phyloP scores from a whole-genome alignment of 139 green algal genomes.

The Volvox africanus region DNA sequence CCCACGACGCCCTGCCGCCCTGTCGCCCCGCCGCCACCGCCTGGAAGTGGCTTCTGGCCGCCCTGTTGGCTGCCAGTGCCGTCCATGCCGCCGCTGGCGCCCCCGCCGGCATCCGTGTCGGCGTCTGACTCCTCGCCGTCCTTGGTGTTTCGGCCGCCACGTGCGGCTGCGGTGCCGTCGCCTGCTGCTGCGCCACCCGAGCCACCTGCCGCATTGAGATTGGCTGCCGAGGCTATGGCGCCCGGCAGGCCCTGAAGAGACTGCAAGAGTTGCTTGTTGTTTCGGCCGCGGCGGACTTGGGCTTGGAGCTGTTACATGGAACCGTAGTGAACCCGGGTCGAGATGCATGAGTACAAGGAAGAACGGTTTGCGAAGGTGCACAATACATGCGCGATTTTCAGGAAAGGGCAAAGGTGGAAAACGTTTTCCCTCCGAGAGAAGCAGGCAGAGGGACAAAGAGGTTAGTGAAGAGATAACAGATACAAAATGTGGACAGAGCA shows the following conservation, averaged over 20 bases:
- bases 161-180: background rate
- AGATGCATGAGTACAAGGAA: background rate
- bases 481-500: no score
- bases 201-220: background rate
- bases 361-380: no score
- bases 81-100: background rate
- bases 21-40: background rate
- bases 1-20: background rate
- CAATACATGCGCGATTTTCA: no score
- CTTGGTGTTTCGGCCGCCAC: conserved; percentile 25
- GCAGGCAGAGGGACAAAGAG: no score
- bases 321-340: background rate
- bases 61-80: background rate
- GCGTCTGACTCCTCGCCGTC: conserved; percentile 34
- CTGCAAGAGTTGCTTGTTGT: conserved; percentile 47
- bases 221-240: conserved; percentile 16
- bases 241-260: background rate
- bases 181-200: background rate
- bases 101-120: background rate
- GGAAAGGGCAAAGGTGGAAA: no score
- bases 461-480: no score
- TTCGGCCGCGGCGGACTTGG: conserved; percentile 47
- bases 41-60: background rate
- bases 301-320: conserved; percentile 41
- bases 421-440: no score